These are phyloP conservation scores for Mucor indicus DNA, from an alignment of 371 early-diverging fungal species.

Conservation along the genomic window DNA sequence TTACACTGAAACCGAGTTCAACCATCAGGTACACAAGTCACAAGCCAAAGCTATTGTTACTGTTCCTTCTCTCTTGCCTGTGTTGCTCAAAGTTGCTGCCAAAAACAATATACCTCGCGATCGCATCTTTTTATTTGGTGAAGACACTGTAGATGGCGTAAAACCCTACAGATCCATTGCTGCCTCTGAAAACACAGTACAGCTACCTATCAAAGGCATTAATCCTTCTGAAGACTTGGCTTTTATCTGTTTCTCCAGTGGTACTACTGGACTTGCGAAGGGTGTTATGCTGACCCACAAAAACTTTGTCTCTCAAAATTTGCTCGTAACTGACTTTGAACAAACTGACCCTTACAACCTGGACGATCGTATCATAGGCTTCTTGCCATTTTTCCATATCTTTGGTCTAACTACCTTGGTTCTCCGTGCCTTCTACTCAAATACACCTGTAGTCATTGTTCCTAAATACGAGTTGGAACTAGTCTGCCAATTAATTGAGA, in stretches of 20 bases:
- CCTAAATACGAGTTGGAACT: slow-evolving; percentile 61
- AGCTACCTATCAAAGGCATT: slow-evolving; percentile 17
- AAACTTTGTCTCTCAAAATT: slow-evolving; percentile 36
- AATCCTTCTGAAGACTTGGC: slow-evolving; percentile 53
- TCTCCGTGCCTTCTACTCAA: slow-evolving; percentile 29
- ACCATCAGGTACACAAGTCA: slow-evolving; percentile 16
- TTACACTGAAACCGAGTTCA: slow-evolving; percentile 36
- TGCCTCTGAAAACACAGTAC: neutral
- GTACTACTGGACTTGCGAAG: slow-evolving; percentile 79
- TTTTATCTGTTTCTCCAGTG: slow-evolving; percentile 85
- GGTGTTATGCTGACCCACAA: slow-evolving; percentile 45
- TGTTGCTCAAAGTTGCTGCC: slow-evolving; percentile 7
- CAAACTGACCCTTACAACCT: slow-evolving; percentile 22
- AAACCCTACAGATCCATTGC: slow-evolving; percentile 5
- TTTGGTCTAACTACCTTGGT: slow-evolving; percentile 60
- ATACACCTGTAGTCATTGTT: slow-evolving; percentile 52
- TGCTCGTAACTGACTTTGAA: slow-evolving; percentile 13
- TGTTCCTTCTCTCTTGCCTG: slow-evolving; percentile 18
- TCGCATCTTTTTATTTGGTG: slow-evolving; percentile 19
- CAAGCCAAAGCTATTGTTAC: slow-evolving; percentile 18
- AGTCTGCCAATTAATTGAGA: slow-evolving; percentile 61
- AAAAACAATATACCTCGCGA: slow-evolving; percentile 14
- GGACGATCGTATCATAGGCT: slow-evolving; percentile 58
- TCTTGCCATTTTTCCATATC: slow-evolving; percentile 83
- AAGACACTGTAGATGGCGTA: slow-evolving; percentile 4